These are phyloP conservation scores for Orychophragmus violaceus DNA, from an alignment of 345 rosid genomes.

Conservation along the genomic window DNA sequence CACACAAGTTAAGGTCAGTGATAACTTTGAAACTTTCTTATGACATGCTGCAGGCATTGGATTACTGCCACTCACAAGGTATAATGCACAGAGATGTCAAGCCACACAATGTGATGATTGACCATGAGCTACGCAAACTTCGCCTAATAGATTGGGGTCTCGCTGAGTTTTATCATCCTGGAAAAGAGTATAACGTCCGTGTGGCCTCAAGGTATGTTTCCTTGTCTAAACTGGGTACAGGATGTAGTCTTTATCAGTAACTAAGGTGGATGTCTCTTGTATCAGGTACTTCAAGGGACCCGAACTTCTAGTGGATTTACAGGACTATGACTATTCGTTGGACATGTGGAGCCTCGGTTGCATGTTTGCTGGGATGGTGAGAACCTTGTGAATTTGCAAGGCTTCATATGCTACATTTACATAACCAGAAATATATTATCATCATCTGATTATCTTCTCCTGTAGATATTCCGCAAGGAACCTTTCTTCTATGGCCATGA, in stretches of 20 bases:
- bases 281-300: slow-evolving; percentile 96
- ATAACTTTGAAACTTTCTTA: background rate
- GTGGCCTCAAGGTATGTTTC: slow-evolving; percentile 75
- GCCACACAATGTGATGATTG: slow-evolving; percentile 91
- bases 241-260: background rate
- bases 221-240: background rate
- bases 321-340: slow-evolving; percentile 97
- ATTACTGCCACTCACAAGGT: slow-evolving; percentile 82
- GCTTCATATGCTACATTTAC: background rate
- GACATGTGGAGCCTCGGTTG: slow-evolving; percentile 99
- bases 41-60: slow-evolving; percentile 53
- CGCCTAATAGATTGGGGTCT: slow-evolving; percentile 89
- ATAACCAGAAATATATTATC: background rate
- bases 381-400: slow-evolving; percentile 13
- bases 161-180: slow-evolving; percentile 87
- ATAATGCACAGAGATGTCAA: slow-evolving; percentile 93
- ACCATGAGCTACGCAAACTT: slow-evolving; percentile 82
- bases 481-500: slow-evolving; percentile 99
- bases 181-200: slow-evolving; percentile 77
- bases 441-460: background rate
- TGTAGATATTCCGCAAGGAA: slow-evolving; percentile 89
- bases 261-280: background rate
- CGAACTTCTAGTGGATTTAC: slow-evolving; percentile 89
- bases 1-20: background rate
- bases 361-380: slow-evolving; percentile 99